phyloP scores from a whole-genome alignment of 2,329 filamentous ascomycete genomes.

The Arthrobotrys conoides region DNA sequence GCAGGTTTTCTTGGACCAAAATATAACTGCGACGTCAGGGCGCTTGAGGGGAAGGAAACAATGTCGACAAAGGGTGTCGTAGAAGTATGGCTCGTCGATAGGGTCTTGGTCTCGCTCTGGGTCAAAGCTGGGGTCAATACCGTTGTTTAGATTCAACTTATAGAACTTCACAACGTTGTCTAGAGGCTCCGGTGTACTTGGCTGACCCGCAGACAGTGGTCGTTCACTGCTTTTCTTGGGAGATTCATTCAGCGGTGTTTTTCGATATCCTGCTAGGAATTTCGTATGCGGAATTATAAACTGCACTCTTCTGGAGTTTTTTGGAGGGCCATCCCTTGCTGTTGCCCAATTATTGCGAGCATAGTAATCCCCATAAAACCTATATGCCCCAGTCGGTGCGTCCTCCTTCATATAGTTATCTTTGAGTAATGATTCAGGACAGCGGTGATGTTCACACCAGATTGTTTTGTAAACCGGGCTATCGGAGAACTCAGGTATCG shows the following conservation, averaged over 20 bases:
- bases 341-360: not conserved
- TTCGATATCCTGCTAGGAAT: not conserved
- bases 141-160: conserved; percentile 9
- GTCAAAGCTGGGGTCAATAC: not conserved
- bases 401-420: conserved; percentile 2
- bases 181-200: not conserved
- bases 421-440: conserved; percentile 8
- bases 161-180: conserved; percentile 18
- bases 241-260: not conserved
- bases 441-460: conserved; percentile 48
- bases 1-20: conserved; percentile 36
- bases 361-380: conserved; percentile 11
- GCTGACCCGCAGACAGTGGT: not conserved
- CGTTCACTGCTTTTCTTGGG: not conserved
- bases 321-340: not conserved
- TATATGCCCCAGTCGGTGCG: not conserved
- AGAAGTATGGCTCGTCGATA: conserved; percentile 20
- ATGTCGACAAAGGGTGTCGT: conserved; percentile 35
- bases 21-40: not conserved
- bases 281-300: not conserved
- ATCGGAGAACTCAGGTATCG: not conserved
- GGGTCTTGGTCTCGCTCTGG: conserved; percentile 2
- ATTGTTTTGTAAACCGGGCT: conserved; percentile 26
- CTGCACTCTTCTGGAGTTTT: not conserved
- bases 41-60: conserved; percentile 29